Percentiles rank a stretch among this genome's conserved stretches.
Conservation (phyloP, 495 filamentous ascomycete genomes). For the Pyronema domesticum region DNA sequence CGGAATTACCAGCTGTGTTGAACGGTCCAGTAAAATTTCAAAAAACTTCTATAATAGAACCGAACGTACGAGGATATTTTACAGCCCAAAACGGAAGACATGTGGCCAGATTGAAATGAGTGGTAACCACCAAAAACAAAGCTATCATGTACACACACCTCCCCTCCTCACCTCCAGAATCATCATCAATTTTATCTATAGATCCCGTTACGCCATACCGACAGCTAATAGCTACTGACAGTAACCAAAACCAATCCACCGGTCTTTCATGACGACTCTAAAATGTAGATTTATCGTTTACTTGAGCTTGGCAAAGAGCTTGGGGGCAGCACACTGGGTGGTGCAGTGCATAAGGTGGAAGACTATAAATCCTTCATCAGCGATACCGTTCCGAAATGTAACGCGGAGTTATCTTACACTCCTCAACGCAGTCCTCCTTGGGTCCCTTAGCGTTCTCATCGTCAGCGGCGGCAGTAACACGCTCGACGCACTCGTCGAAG, state of each 20-base stretch:
- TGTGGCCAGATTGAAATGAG: not conserved
- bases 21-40: not conserved
- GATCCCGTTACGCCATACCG: not conserved
- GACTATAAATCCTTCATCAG: conserved; percentile 38
- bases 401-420: conserved; percentile 44
- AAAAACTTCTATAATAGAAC: not conserved
- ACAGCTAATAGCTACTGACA: not conserved
- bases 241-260: not conserved
- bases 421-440: conserved; percentile 93
- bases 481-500: conserved; percentile 91
- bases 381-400: not conserved
- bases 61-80: not conserved
- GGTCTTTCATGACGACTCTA: not conserved
- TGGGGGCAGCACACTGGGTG: conserved; percentile 76
- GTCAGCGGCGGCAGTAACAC: conserved; percentile 58
- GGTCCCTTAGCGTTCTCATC: conserved; percentile 42
- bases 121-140: conserved; percentile 3
- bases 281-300: conserved; percentile 33
- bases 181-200: conserved; percentile 5
- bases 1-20: too few relatives aligned
- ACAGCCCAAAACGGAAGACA: not conserved
- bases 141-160: conserved; percentile 1
- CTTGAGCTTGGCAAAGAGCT: conserved; percentile 80
- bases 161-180: not conserved
- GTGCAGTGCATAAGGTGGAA: conserved; percentile 97